These are phyloP conservation scores for Xylaria scruposa DNA, from an alignment of 495 filamentous ascomycete genomes.

Conservation along the genomic window DNA sequence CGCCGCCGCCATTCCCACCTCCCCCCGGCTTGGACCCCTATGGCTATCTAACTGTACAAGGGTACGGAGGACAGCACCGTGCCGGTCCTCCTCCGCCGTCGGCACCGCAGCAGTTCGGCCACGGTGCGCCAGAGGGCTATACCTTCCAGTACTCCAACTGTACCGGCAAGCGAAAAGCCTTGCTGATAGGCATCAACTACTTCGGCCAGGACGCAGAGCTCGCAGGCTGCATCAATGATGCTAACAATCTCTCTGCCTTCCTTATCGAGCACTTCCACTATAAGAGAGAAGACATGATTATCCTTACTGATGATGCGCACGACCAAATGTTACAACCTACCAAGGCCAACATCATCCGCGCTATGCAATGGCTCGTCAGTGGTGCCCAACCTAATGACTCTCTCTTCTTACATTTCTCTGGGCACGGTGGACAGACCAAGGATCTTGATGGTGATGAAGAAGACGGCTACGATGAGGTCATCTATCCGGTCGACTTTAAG, in stretches of 20 bases:
- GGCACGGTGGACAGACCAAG: conserved; percentile 56
- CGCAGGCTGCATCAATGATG: conserved; percentile 93
- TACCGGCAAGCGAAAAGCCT: conserved; percentile 82
- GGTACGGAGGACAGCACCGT: conserved; percentile 39
- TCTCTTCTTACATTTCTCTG: conserved; percentile 67
- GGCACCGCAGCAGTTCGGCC: conserved; percentile 53
- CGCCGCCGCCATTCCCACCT: conserved; percentile 40
- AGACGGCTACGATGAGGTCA: conserved; percentile 94
- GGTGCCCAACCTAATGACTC: conserved; percentile 56
- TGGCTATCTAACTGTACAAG: conserved; percentile 45
- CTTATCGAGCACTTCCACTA: conserved; percentile 77
- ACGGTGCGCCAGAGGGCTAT: conserved; percentile 55
- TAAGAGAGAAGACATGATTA: conserved; percentile 60
- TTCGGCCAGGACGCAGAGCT: conserved; percentile 85
- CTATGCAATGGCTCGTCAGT: conserved; percentile 56
- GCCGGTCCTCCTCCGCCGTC: conserved; percentile 57
- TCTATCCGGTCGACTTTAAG: conserved; percentile 95
- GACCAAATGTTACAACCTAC: conserved; percentile 53
- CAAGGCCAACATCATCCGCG: conserved; percentile 57
- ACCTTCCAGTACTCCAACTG: conserved; percentile 88
- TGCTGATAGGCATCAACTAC: conserved; percentile 96
- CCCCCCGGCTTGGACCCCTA: conserved; percentile 46
- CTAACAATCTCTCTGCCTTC: conserved; percentile 87
- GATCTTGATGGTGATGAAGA: conserved; percentile 76
- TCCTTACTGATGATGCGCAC: conserved; percentile 55